Evolutionary conservation across 306 rosid genomes (phyloP).

Genomic region (Begonia masoniana): DNA sequence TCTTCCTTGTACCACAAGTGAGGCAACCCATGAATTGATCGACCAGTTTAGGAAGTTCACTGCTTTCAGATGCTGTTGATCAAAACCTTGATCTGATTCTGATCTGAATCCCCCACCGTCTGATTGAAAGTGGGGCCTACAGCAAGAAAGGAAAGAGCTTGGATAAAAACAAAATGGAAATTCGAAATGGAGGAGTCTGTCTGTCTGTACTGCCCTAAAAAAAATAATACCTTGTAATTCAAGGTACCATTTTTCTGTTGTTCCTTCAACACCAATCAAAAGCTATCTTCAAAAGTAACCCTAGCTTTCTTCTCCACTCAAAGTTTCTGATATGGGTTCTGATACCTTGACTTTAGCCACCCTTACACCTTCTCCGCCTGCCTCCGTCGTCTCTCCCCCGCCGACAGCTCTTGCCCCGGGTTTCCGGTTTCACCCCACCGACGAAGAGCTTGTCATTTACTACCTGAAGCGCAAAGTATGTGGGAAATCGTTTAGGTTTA

Average conservation of each 20-base stretch:
- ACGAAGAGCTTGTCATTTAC: conserved; percentile 88
- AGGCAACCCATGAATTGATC: too few species aligned
- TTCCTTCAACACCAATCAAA: conserved; percentile 96
- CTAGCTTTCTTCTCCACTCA: conserved; percentile 13
- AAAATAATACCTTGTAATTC: conserved; percentile 82
- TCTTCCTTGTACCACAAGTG: too few species aligned
- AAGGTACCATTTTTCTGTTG: conserved; percentile 70
- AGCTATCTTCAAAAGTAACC: conserved; percentile 35
- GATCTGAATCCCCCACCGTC: too few species aligned
- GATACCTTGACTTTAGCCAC: conserved; percentile 28
- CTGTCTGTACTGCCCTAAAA: too few species aligned
- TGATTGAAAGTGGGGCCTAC: too few species aligned
- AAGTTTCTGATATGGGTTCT: conserved; percentile 37
- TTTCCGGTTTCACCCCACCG: conserved; percentile 94
- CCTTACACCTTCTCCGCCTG: conserved; percentile 11
- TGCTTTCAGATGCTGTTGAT: too few species aligned
- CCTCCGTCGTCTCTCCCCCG: conserved; percentile 21
- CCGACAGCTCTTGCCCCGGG: conserved; percentile 95
- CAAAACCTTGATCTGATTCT: too few species aligned
- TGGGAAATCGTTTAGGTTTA: conserved; percentile 70
- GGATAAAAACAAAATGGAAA: too few species aligned
- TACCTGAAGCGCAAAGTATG: conserved; percentile 86
- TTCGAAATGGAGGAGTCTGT: too few species aligned
- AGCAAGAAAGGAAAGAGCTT: too few species aligned
- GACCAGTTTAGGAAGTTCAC: too few species aligned